Base-by-base conservation (phyloP, 2,329 filamentous ascomycete species). In the Penicillium oxalicum region DNA sequence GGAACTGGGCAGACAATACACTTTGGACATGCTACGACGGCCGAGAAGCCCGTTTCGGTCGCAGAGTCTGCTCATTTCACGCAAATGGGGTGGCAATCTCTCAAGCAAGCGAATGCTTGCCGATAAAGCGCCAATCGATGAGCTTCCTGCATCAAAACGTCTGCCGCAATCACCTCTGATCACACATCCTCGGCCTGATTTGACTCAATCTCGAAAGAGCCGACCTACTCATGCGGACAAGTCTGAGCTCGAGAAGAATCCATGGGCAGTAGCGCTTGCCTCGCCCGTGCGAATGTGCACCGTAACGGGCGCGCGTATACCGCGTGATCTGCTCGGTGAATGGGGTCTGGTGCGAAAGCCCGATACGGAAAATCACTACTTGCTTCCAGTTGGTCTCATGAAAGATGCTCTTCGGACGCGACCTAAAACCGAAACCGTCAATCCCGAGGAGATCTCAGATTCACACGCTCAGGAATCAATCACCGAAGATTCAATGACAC, bases 261-360 rank as follows among this genome's bases (percentile, higher is more conserved):
- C 70, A 18, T 73, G 69, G 69, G 70, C 70, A 3, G 47, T 64
- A 32, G 66, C 66, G 18, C 62, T 73, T 9, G 67, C 68, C 13
- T 68, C 67, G 2, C 67, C 68, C 0, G 35, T 62, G 1, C 65
- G 70, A 25, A 52, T 62, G 53, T 73, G 70, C 50, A 27, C 50
- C 3, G 40, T 61, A 5, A 70, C 69, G 4, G 57, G 59, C 1
- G 50, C 55, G 7, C 57, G 70, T n/a, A 26, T 71, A 9, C 70
- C 70, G 4, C 57, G 52, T 6, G 61, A 53, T 0, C 51, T 72
- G 0, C 40, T 73, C 36, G 61, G 58, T 27, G 62, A 68, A 24
- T 72, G 63, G 59, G 67, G 66, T 0, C 45, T 71, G 6, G 59
- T 72, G 5, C 55, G 61, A 39, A 61, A 61, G 6, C 62, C 64